A percentile compares a stretch with the other conserved stretches of the same genome.
Evolutionary conservation across 805 yeast species (phyloP).

Genomic region (Saccharomycopsis oosterbeekiorum): DNA sequence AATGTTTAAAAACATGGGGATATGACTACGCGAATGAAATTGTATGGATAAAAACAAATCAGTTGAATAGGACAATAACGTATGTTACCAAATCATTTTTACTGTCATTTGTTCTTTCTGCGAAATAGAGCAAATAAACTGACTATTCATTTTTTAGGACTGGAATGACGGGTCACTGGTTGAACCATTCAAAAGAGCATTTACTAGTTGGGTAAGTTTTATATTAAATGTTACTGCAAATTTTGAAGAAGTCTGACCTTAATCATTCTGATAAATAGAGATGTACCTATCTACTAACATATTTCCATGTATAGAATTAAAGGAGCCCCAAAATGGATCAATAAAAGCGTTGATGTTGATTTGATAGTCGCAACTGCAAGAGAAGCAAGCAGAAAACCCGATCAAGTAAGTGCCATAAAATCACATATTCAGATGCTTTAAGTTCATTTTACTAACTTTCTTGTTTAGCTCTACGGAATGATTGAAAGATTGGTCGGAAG

Average conservation of each 20-base stretch:
- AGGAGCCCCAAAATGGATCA: constrained; percentile 70
- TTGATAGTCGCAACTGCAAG: constrained; percentile 73
- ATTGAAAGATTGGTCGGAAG: constrained; percentile 77
- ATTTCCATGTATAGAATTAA: constrained; percentile 31
- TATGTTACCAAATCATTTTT: neutral
- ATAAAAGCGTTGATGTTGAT: constrained; percentile 59
- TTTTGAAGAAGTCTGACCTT: neutral
- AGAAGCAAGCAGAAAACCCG: constrained; percentile 87
- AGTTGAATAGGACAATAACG: constrained; percentile 65
- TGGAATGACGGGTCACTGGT: constrained; percentile 96
- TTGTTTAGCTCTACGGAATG: constrained; percentile 50
- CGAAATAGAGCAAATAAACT: neutral
- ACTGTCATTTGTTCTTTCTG: too few relatives aligned
- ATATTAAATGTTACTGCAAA: neutral
- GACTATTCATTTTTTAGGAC: constrained; percentile 39
- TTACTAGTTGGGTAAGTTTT: constrained; percentile 54
- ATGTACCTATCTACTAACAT: neutral
- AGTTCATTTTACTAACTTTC: constrained; percentile 11
- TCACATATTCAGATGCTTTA: neutral
- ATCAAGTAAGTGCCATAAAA: constrained; percentile 42
- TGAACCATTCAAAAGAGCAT: constrained; percentile 91
- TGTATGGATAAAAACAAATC: constrained; percentile 88
- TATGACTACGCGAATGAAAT: constrained; percentile 68
- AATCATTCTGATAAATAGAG: neutral
- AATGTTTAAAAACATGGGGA: constrained; percentile 74